Evolutionary conservation across 495 filamentous ascomycete genomes (phyloP).

Genomic region (Penicillium paxilli): DNA sequence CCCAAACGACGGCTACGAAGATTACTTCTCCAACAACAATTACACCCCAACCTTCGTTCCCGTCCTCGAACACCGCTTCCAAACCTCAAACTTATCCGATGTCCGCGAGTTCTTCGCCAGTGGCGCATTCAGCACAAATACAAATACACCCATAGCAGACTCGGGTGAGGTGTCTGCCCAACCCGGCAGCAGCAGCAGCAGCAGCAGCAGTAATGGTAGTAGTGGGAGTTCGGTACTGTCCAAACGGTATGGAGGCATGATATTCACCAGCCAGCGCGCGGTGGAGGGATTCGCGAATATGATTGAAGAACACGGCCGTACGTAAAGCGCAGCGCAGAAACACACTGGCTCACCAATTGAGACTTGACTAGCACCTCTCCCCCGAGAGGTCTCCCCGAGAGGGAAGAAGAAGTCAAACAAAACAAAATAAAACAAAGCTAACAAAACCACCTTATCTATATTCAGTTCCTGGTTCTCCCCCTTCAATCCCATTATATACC

Average conservation of each 20-base stretch:
- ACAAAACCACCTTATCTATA: background rate
- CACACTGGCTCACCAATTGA: too few relatives aligned
- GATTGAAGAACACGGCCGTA: constrained; percentile 49
- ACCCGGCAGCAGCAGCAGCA: too few relatives aligned
- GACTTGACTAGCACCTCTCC: too few relatives aligned
- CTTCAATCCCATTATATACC: constrained; percentile 69
- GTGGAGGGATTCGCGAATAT: constrained; percentile 80
- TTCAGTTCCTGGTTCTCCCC: constrained; percentile 16
- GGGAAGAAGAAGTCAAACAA: background rate
- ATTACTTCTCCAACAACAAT: constrained; percentile 58
- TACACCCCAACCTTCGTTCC: constrained; percentile 71
- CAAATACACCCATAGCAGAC: too few relatives aligned
- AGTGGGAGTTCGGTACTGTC: too few relatives aligned
- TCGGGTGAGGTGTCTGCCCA: too few relatives aligned
- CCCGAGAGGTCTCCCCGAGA: too few relatives aligned
- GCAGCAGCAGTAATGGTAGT: too few relatives aligned
- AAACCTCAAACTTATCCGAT: constrained; percentile 43
- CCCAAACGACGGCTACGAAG: constrained; percentile 77
- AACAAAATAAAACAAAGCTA: background rate
- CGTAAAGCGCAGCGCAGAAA: constrained; percentile 14
- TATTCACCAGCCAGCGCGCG: constrained; percentile 93
- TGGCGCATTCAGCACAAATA: constrained; percentile 23
- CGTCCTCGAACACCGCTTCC: constrained; percentile 73
- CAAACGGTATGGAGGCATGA: constrained; percentile 71
- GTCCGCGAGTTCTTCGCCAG: constrained; percentile 43